These are phyloP conservation scores for Sporothrix variecibatus DNA, from an alignment of 2,329 filamentous ascomycete genomes.

Conservation along the genomic window DNA sequence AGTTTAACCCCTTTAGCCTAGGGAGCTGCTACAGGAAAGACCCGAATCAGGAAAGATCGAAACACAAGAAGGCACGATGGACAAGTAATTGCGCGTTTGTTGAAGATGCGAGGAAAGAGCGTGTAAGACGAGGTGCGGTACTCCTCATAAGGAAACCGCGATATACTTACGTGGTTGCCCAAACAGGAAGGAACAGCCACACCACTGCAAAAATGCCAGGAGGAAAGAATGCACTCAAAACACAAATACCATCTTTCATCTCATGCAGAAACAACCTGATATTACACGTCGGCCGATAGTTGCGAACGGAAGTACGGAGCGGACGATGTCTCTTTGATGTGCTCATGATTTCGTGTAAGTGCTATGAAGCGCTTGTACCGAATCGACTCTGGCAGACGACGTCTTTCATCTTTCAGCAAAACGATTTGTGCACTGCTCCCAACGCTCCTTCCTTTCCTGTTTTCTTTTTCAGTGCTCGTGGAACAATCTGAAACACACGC, in stretches of 20 bases:
- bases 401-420: neutral
- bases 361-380: neutral
- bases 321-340: neutral
- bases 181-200: conserved; percentile 20
- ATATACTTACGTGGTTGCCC: neutral
- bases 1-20: neutral
- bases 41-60: neutral
- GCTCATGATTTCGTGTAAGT: neutral
- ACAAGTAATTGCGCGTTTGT: neutral
- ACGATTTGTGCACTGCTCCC: neutral
- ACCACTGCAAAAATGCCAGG: neutral
- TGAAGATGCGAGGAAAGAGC: neutral
- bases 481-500: conserved; percentile 28
- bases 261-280: conserved; percentile 2
- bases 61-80: neutral
- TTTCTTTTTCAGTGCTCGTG: conserved; percentile 6
- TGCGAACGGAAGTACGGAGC: neutral
- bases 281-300: neutral
- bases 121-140: neutral
- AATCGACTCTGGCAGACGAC: neutral
- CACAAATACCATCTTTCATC: neutral
- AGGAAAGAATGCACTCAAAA: neutral
- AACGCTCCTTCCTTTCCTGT: neutral
- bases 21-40: neutral
- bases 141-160: neutral